These are phyloP conservation scores for Aegilops bicornis DNA, from an alignment of 176 grass and related monocot genomes.

Conservation along the genomic window DNA sequence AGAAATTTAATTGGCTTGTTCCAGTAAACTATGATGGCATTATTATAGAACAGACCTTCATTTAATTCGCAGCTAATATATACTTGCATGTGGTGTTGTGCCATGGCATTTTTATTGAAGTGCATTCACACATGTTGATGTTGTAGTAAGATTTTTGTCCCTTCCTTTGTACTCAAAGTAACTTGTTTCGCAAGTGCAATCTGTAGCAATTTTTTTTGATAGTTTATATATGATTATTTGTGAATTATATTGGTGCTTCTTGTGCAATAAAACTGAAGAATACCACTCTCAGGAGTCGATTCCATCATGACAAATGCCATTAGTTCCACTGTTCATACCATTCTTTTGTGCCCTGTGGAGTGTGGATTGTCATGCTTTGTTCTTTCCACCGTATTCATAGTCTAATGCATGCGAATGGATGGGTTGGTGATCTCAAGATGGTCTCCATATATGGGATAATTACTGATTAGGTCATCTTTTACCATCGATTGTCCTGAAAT, in stretches of 20 bases:
- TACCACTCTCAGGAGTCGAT: neutral
- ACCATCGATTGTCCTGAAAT: neutral
- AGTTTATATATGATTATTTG: neutral
- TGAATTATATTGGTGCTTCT: neutral
- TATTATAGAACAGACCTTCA: neutral
- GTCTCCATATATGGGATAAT: neutral
- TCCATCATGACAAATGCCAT: neutral
- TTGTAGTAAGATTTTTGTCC: too few species aligned
- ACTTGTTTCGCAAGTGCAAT: neutral
- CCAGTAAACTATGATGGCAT: neutral
- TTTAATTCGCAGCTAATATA: neutral
- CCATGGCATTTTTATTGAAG: neutral
- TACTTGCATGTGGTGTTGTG: neutral
- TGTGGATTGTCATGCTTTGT: neutral
- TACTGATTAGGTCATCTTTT: neutral
- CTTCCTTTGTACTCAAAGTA: neutral
- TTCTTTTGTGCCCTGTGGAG: neutral
- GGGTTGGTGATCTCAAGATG: neutral
- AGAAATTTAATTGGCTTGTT: neutral
- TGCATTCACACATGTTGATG: neutral
- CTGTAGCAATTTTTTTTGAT: neutral
- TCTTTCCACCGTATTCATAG: neutral
- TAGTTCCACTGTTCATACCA: neutral
- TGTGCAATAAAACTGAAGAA: neutral
- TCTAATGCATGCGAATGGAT: neutral